phyloP scores from a whole-genome alignment of 2,329 filamentous ascomycete species.

The Emmonsiellopsis sp. region DNA sequence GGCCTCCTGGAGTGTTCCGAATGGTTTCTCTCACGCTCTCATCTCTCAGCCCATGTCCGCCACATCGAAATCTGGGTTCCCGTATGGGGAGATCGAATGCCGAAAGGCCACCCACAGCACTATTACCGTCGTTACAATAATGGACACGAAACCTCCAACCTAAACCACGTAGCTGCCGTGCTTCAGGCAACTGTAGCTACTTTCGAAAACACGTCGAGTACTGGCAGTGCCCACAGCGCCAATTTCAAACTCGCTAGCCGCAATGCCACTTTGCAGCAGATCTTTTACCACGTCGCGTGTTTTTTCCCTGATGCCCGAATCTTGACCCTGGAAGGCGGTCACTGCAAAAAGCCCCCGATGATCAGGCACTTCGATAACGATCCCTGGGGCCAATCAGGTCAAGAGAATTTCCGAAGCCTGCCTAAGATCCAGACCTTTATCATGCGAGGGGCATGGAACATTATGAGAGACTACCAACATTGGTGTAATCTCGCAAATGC shows the following conservation, averaged over 20 bases:
- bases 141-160: conserved; percentile 15
- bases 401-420: conserved; percentile 39
- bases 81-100: conserved; percentile 52
- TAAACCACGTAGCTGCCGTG: conserved; percentile 16
- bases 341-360: conserved; percentile 65
- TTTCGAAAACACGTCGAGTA: conserved; percentile 18
- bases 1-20: conserved; percentile 50
- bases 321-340: conserved; percentile 66
- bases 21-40: conserved; percentile 52
- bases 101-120: conserved; percentile 40
- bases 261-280: conserved; percentile 62
- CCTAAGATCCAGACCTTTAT: conserved; percentile 57
- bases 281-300: conserved; percentile 54
- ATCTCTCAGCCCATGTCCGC: conserved; percentile 56
- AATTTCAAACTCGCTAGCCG: conserved; percentile 36
- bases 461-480: conserved; percentile 56
- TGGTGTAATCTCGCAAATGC: conserved; percentile 54
- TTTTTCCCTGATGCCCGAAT: conserved; percentile 55
- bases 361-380: conserved; percentile 48
- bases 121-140: conserved; percentile 17
- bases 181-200: conserved; percentile 19
- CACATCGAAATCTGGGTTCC: conserved; percentile 73
- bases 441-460: conserved; percentile 69
- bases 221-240: conserved; percentile 11
- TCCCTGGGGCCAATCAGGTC: conserved; percentile 18